phyloP scores from a whole-genome alignment of 805 yeast species.

The Danielia oregonensis region DNA sequence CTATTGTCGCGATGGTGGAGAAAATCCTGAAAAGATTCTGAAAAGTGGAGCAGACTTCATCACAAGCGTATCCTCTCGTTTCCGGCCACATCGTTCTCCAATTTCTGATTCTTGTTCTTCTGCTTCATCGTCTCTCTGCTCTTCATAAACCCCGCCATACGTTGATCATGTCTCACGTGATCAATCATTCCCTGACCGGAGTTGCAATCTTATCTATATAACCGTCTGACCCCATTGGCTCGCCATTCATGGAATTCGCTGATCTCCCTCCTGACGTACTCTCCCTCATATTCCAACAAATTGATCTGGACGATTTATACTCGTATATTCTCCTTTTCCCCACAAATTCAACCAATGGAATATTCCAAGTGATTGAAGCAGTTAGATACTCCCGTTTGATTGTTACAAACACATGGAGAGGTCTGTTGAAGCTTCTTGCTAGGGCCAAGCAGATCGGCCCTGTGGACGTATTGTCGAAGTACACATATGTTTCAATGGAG shows the following conservation, averaged over 20 bases:
- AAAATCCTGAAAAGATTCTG: too few species aligned
- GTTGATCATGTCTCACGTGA: too few species aligned
- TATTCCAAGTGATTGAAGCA: constrained; percentile 4
- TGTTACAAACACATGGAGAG: constrained; percentile 6
- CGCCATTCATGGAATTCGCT: neutral
- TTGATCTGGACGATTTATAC: neutral
- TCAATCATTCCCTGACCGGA: too few species aligned
- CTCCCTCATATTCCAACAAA: neutral
- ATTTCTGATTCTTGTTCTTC: too few species aligned
- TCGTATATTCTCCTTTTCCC: neutral
- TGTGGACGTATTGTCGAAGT: constrained; percentile 2
- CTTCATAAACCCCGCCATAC: too few species aligned
- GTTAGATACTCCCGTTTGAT: constrained; percentile 4
- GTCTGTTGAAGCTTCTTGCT: constrained; percentile 4
- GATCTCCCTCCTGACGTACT: neutral
- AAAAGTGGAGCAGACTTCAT: too few species aligned
- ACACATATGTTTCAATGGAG: constrained; percentile 2
- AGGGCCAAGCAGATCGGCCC: constrained; percentile 3
- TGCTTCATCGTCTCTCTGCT: too few species aligned
- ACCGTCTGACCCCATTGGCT: too few species aligned
- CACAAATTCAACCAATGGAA: neutral
- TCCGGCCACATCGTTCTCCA: too few species aligned
- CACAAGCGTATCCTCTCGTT: too few species aligned
- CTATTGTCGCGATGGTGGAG: too few species aligned
- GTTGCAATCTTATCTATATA: too few species aligned